These are phyloP conservation scores for Colletotrichum sp. DNA, from an alignment of 2,329 filamentous ascomycete genomes.

Conservation along the genomic window DNA sequence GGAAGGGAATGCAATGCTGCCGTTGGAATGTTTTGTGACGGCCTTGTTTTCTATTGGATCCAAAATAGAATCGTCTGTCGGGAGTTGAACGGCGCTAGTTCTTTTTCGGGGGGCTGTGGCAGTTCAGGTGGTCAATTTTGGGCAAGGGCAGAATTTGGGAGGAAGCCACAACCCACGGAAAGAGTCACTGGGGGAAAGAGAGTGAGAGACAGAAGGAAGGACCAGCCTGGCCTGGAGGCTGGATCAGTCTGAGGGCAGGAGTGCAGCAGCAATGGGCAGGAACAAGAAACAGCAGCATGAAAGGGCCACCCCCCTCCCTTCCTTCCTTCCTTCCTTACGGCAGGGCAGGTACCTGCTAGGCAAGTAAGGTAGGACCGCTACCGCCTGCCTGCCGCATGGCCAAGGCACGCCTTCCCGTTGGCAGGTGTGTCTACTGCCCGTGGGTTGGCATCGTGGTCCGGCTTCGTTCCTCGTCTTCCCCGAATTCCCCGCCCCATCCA, in stretches of 20 bases:
- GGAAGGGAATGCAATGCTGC: background rate
- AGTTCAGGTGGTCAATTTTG: background rate
- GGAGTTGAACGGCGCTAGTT: slow-evolving; percentile 6
- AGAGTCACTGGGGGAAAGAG: background rate
- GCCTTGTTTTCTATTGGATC: background rate
- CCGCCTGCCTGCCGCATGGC: background rate
- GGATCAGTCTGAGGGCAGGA: background rate
- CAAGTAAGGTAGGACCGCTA: background rate
- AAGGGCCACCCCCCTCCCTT: background rate
- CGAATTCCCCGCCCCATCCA: background rate
- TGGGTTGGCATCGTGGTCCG: slow-evolving; percentile 7
- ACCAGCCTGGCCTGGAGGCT: background rate
- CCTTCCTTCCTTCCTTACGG: background rate
- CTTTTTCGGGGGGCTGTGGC: background rate
- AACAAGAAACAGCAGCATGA: background rate
- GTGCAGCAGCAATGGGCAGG: background rate
- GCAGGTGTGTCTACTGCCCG: background rate
- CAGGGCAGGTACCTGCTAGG: background rate
- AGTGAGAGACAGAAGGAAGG: background rate
- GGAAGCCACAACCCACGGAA: background rate
- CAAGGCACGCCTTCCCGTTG: background rate
- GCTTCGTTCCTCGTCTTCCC: slow-evolving; percentile 10
- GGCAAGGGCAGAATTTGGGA: background rate
- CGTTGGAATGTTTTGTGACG: background rate
- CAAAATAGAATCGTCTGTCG: slow-evolving; percentile 10